Conservation (phyloP, 179 eudicot genomes). For the Silene vulgaris region DNA sequence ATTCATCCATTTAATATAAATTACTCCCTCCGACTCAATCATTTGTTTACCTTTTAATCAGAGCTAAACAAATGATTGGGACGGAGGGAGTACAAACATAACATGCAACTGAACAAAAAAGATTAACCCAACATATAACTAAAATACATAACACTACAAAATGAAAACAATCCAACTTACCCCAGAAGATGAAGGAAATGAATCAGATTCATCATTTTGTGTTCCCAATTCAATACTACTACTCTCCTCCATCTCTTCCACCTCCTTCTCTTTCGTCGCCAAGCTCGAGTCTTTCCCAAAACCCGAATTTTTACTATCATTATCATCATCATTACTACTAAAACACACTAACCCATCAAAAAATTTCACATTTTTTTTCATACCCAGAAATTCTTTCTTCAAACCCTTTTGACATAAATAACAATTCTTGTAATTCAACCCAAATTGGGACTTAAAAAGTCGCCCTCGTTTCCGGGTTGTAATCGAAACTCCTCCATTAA, state of each 20-base stretch:
- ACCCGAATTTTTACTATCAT: slow-evolving; percentile 23
- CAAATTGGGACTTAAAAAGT: not conserved
- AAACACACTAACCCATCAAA: slow-evolving; percentile 38
- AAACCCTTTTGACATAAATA: slow-evolving; percentile 35
- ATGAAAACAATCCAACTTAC: slow-evolving; percentile 29
- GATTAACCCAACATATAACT: not conserved
- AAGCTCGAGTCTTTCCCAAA: slow-evolving; percentile 44
- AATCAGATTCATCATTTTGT: slow-evolving; percentile 23
- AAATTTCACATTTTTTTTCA: slow-evolving; percentile 22
- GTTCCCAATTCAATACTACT: slow-evolving; percentile 26
- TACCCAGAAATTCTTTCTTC: slow-evolving; percentile 25
- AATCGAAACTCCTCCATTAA: slow-evolving; percentile 23
- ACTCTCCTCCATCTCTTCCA: slow-evolving; percentile 29
- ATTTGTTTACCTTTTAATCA: too few species aligned
- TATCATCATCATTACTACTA: slow-evolving; percentile 31
- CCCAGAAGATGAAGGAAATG: slow-evolving; percentile 43
- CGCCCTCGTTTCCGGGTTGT: slow-evolving; percentile 19
- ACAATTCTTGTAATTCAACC: slow-evolving; percentile 28
- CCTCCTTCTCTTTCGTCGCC: slow-evolving; percentile 54
- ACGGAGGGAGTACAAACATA: not conserved
- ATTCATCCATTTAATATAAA: slow-evolving; percentile 7
- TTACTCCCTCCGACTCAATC: not conserved
- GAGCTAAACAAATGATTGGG: too few species aligned
- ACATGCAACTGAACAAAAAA: not conserved
- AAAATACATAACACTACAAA: not conserved